Conservation (phyloP, 1,284 basidiomycete genomes). For the Moesziomyces sp. region DNA sequence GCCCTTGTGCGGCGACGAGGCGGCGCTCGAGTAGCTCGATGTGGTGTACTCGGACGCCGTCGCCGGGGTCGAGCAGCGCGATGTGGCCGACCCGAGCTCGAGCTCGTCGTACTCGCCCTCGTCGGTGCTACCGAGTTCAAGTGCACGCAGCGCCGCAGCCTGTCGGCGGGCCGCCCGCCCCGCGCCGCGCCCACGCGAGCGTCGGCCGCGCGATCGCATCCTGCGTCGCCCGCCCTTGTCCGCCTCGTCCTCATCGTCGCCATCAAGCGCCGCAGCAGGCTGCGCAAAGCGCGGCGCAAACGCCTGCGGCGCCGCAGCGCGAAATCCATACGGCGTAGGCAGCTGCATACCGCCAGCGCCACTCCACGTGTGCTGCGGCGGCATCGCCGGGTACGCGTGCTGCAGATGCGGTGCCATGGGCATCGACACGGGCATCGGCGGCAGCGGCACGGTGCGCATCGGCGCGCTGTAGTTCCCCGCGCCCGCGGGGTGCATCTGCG, state of each 20-base stretch:
- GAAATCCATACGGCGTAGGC: constrained; percentile 13
- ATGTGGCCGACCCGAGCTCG: neutral
- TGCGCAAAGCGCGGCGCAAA: neutral
- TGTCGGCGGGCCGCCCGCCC: constrained; percentile 53
- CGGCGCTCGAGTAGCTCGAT: constrained; percentile 1
- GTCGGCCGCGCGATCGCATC: constrained; percentile 45
- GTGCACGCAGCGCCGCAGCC: constrained; percentile 45
- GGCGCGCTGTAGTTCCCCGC: constrained; percentile 39
- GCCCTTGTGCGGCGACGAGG: constrained; percentile 13
- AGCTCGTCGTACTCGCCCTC: constrained; percentile 15
- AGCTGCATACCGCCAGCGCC: constrained; percentile 5
- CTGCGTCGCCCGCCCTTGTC: constrained; percentile 16
- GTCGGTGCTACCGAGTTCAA: constrained; percentile 21
- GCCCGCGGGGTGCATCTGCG: constrained; percentile 9
- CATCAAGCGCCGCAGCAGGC: constrained; percentile 1
- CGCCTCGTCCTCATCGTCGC: constrained; percentile 1
- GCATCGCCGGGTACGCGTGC: no score
- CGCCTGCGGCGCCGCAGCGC: no score
- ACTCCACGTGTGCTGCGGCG: no score
- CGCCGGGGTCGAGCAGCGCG: constrained; percentile 28
- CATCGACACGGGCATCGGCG: constrained; percentile 8
- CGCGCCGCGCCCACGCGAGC: constrained; percentile 54
- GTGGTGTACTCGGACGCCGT: constrained; percentile 17
- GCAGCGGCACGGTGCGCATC: constrained; percentile 34
- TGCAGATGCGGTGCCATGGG: neutral